Evolutionary conservation across 192 early-diverging fungal genomes (phyloP), one percentile per base, ranked within the genome.

Genomic region (Anaeromyces robustus): DNA sequence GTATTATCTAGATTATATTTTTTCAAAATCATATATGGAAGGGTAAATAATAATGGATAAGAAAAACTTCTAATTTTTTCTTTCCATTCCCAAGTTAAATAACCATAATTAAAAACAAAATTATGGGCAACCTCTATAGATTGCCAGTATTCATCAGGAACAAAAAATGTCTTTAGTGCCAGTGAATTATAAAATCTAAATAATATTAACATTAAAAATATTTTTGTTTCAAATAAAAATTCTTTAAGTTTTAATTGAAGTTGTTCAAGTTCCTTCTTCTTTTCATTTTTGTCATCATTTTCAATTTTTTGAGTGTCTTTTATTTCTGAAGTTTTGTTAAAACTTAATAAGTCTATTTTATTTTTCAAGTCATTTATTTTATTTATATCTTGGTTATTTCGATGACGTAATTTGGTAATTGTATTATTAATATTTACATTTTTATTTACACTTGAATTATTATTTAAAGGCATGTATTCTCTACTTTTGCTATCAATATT

Each of bases 131-230:
- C 93, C 86, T 99, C 97, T 68, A 93, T 91, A 32, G 92, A 90
- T 85, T 99, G 97, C 96, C 96, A 99, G 87, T 94, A 97, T 85
- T 99, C 96, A 87, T 99, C 97, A 1, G 97, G 96, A 80, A 94
- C 92, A 81, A 94, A 94, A 80, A 89, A 98, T 28, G 96, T 97
- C n/a, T 80, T 68, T 31, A 91, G 87, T 22, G 89, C 77, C 32
- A 88, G 79, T 4, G 91, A 88, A 84, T 94, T 96, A 77, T 86
- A 68, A 41, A 87, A 77, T 12, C 94, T 88, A 83, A 93, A 94
- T 19, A 85, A 78, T 78, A 93, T 39, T 28, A 93, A 77, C 39
- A 83, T 52, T 18, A 59, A n/a, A n/a, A 68, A 68, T 68, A 68
- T 68, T 68, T n/a, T 68, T 4, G 19, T 68, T 68, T 68, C 52